Base-by-base conservation (phyloP, 2,329 filamentous ascomycete species). In the Chaetothyriales sp. region DNA sequence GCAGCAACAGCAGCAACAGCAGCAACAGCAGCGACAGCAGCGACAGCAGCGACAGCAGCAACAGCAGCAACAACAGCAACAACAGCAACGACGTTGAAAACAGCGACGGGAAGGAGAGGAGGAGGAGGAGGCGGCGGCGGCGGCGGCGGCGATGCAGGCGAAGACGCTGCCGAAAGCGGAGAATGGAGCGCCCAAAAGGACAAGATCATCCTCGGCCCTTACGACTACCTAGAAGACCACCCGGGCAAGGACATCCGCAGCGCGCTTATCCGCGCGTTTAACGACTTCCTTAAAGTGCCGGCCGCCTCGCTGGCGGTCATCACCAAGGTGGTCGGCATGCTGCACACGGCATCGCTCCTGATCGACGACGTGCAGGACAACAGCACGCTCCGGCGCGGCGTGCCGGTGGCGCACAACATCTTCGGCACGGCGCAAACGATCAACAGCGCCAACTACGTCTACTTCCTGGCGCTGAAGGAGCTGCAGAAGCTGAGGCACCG, bases 351-450 rank as follows among this genome's bases (percentile, higher is more conserved):
- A 18, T 72, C 70, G 2, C 60, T 73, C 4, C 54, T 74, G 64
- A 67, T 75, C 59, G 73, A 76, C 57, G 73, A 76, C 54, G 69
- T 76, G 20, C 67, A 76, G 62, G 73, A 76, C 57, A 64, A 64
- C 53, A 75, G 73, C 1, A 54, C 65, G n/a, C 65, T 75, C 43
- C 70, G 73, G 10, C 66, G 73, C 43, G 73, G 73, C 4, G 63
- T 69, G 4, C 72, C 74, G 1, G 70, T 72, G 4, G 70, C 73
- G 0, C 73, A 77, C 61, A 68, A 65, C 50, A 70, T 76, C 47
- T 76, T 73, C 58, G 74, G 74, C 46, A 67, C 64, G 5, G 68
- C 72, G 10, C 74, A 75, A 55, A 74, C 73, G 1, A 76, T 76
- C 61, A 76, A 76, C 62, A 71, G 69, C 9, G 72, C 72, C 43